phyloP scores from a whole-genome alignment of 116 monocot genomes.

The Phalaenopsis hybrid region DNA sequence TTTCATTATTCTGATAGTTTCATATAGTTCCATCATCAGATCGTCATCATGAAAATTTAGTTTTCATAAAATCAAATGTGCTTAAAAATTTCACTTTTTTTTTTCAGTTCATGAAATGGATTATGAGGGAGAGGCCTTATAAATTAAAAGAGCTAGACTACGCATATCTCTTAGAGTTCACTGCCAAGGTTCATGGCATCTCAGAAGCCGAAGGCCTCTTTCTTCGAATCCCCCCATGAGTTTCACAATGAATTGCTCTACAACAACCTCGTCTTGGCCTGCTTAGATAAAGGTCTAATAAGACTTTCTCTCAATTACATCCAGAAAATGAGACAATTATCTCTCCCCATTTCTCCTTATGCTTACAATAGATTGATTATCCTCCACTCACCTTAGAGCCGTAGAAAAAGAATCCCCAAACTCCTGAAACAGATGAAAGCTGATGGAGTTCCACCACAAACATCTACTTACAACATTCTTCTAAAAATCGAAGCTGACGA shows the following conservation, averaged over 20 bases:
- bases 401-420: constrained; percentile 60
- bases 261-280: constrained; percentile 89
- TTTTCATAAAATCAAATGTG: background rate
- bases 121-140: constrained; percentile 87
- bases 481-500: constrained; percentile 75
- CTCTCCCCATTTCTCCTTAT: constrained; percentile 67
- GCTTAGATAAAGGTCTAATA: constrained; percentile 67
- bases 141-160: constrained; percentile 83
- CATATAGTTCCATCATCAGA: background rate
- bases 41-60: background rate
- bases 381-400: constrained; percentile 60
- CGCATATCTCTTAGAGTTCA: constrained; percentile 90
- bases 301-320: constrained; percentile 74
- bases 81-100: background rate
- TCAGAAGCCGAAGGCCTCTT: constrained; percentile 71
- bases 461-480: constrained; percentile 90
- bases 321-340: constrained; percentile 83
- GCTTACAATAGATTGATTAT: constrained; percentile 81
- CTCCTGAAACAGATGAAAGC: constrained; percentile 86
- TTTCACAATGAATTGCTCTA: constrained; percentile 84
- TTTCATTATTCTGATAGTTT: background rate
- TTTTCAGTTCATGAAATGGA: constrained; percentile 88
- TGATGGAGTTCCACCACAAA: constrained; percentile 56
- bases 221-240: constrained; percentile 19
- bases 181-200: constrained; percentile 75